These are phyloP conservation scores for Russula griseocarnosa DNA, from an alignment of 768 basidiomycete species.

Conservation along the genomic window DNA sequence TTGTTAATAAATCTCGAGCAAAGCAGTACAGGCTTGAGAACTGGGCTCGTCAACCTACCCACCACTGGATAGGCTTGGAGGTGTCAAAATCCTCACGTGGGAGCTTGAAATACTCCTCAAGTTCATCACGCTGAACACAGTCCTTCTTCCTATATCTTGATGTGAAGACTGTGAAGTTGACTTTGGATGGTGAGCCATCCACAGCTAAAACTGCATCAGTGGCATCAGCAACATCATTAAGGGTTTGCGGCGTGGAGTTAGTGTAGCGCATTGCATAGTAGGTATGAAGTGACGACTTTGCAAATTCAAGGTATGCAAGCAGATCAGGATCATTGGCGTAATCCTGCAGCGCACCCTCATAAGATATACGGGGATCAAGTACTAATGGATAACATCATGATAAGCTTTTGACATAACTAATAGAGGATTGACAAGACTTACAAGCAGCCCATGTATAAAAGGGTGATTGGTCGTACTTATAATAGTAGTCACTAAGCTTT, in stretches of 20 bases:
- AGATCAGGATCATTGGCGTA: not conserved
- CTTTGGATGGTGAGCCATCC: too few relatives aligned
- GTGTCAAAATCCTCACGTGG: not conserved
- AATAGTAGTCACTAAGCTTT: constrained; percentile 5
- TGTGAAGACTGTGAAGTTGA: too few relatives aligned
- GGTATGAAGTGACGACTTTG: too few relatives aligned
- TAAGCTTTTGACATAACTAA: too few relatives aligned
- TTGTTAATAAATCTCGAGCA: not conserved
- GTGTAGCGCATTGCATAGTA: too few relatives aligned
- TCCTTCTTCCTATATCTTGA: too few relatives aligned
- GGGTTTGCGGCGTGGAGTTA: too few relatives aligned
- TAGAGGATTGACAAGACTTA: not conserved
- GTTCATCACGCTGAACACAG: not conserved
- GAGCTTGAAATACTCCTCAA: not conserved
- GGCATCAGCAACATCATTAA: too few relatives aligned
- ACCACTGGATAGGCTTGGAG: not conserved
- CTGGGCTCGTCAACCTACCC: not conserved
- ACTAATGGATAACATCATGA: not conserved
- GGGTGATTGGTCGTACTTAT: not conserved
- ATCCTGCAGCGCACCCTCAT: not conserved
- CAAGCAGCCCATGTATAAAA: constrained; percentile 5
- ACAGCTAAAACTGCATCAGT: too few relatives aligned
- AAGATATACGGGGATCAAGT: not conserved
- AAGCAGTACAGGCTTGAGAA: not conserved
- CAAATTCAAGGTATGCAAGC: not conserved